Base-by-base conservation (phyloP, 495 filamentous ascomycete species). In the Lasiosphaeriaceae sp. region DNA sequence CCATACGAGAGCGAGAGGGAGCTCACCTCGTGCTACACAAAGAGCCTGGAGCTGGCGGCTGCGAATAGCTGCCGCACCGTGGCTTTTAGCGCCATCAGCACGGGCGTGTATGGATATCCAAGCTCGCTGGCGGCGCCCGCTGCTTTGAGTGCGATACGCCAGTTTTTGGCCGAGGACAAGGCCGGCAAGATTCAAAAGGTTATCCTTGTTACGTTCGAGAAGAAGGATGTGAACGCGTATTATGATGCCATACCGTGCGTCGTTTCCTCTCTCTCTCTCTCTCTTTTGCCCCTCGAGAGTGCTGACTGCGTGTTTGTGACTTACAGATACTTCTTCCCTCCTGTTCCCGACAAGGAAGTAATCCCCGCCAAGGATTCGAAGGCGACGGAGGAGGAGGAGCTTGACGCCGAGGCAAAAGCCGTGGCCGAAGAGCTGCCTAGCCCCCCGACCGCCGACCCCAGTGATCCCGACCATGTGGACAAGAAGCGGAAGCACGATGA, bases 71-170 rank as follows among this genome's bases (percentile, higher is more conserved):
- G 86, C 61, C 82, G 77, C 63, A 87, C 80, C 49, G 82, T 98
- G 53, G 94, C 90, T 0, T 97, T 98, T 64, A 80, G 82, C 22
- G 86, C 84, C 34, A 72, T 98, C 49, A 94, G 90, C 62, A 96
- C 93, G 11, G 94, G 94, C 1, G 66, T 96, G 0, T 97, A 96
- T 67, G 90, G 91, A 7, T 98, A 95, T 67, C 93, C 92, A 3
- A 87, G 83, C 63, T 56, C 64, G 2, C 77, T 84, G 29, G 94
- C 93, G 14, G 90, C 90, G 1, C 63, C 73, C 20, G 77, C 83
- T 41, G 94, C 89, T 2, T 69, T 87, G 51, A 72, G 77, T 34
- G 84, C 89, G 11, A 86, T 95, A 17, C 83, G 86, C 48, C 69
- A 75, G 26, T 97, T 90, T 64, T 64, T 97, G 55, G 82, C 20